Percentiles rank a stretch among this genome's conserved stretches.
phyloP scores from a whole-genome alignment of 345 rosid genomes.

The Eucalyptus regnans region DNA sequence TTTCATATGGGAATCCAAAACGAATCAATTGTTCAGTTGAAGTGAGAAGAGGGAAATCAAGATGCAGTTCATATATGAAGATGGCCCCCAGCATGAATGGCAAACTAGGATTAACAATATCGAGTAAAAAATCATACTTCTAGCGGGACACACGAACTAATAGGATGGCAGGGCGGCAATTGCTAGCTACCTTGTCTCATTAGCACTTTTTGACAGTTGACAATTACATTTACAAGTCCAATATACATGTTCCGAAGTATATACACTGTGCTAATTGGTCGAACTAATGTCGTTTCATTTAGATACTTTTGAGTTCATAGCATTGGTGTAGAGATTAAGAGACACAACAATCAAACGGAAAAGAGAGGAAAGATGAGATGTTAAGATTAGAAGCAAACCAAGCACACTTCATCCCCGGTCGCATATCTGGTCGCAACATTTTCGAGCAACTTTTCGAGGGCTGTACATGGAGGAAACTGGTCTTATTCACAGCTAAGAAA shows the following conservation, averaged over 20 bases:
- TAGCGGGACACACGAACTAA: neutral
- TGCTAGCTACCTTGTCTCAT: neutral
- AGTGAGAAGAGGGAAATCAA: neutral
- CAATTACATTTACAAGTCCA: neutral
- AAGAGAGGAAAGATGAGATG: neutral
- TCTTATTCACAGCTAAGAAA: neutral
- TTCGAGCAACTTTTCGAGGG: conserved; percentile 40
- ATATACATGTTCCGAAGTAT: neutral
- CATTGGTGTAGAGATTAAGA: neutral
- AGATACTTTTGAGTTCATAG: neutral
- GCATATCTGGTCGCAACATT: conserved; percentile 21
- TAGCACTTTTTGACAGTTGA: neutral
- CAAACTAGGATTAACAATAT: neutral
- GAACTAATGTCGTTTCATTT: neutral
- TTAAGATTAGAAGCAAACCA: conserved; percentile 14
- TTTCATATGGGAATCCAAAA: neutral
- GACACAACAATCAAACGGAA: neutral
- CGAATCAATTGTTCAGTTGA: neutral
- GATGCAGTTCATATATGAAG: neutral
- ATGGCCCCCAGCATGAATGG: neutral
- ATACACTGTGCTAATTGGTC: neutral
- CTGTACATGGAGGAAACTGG: conserved; percentile 4
- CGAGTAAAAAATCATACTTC: neutral
- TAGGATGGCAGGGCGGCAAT: neutral
- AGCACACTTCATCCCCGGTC: conserved; percentile 32